Percentiles rank a stretch among this genome's conserved stretches.
Conservation (phyloP, 805 yeast species). For the Sporopachydermia quercuum region DNA sequence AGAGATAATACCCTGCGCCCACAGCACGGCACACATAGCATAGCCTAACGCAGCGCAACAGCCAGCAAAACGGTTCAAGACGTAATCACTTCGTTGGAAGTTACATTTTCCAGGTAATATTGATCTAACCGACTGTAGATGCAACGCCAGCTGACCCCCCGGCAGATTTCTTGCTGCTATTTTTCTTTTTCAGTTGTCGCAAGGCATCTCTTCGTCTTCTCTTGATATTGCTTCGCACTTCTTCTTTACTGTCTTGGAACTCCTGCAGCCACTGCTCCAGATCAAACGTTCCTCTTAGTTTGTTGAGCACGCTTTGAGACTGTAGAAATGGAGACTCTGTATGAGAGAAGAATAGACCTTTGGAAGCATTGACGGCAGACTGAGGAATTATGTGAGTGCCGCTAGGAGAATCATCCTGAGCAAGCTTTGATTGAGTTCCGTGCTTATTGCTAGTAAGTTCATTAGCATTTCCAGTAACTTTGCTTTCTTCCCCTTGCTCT, state of each 20-base stretch:
- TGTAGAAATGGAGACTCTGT: constrained; percentile 72
- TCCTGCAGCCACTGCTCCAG: constrained; percentile 47
- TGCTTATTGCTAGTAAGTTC: too few species aligned
- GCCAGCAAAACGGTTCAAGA: too few species aligned
- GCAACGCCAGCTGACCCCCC: too few species aligned
- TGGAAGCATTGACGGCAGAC: constrained; percentile 11
- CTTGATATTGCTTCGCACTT: constrained; percentile 60
- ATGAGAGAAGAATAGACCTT: constrained; percentile 70
- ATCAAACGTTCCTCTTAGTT: constrained; percentile 24
- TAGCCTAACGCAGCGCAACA: too few species aligned
- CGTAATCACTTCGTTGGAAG: too few species aligned
- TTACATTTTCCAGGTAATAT: too few species aligned
- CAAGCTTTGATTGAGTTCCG: constrained; percentile 14
- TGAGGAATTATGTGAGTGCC: constrained; percentile 7
- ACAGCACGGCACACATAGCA: too few species aligned
- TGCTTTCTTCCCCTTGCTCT: too few species aligned
- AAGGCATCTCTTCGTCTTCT: constrained; percentile 60
- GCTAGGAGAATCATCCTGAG: constrained; percentile 11
- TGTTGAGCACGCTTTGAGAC: constrained; percentile 69
- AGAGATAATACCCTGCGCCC: too few species aligned
- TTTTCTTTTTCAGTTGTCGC: constrained; percentile 43
- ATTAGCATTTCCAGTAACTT: too few species aligned
- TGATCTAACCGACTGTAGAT: too few species aligned
- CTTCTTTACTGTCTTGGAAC: constrained; percentile 78
- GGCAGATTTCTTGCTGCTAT: too few species aligned